Evolutionary conservation across 495 filamentous ascomycete genomes (phyloP).

Genomic region (Penicillium paradoxum): DNA sequence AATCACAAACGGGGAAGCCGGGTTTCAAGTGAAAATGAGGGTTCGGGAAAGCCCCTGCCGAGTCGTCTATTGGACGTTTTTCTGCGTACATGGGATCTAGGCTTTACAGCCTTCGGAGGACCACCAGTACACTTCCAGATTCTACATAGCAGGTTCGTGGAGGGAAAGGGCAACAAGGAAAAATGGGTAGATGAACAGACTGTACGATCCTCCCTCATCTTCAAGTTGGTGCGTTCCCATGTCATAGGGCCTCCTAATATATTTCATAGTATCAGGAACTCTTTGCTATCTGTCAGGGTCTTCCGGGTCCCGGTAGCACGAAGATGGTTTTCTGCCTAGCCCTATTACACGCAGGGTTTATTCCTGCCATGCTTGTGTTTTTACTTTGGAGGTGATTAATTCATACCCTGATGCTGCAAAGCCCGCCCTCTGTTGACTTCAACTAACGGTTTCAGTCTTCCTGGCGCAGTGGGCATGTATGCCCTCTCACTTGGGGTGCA

Average conservation of each 20-base stretch:
- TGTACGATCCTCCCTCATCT: no score
- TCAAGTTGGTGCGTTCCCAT: no score
- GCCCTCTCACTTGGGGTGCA: neutral
- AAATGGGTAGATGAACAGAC: neutral
- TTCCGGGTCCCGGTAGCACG: slow-evolving; percentile 1
- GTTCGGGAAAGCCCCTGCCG: no score
- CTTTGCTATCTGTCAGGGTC: slow-evolving; percentile 1
- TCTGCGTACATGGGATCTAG: neutral
- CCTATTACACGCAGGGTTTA: neutral
- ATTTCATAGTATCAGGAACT: slow-evolving; percentile 3
- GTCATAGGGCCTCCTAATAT: no score
- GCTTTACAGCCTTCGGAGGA: neutral
- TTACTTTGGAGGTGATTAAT: slow-evolving; percentile 2
- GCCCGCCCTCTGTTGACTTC: no score
- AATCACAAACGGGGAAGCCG: no score
- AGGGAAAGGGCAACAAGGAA: no score
- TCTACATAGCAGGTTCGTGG: no score
- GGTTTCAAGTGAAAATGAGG: no score
- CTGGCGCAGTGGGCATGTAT: neutral
- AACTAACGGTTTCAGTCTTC: neutral
- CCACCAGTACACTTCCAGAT: neutral
- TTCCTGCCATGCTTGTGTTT: neutral
- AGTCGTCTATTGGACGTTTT: no score
- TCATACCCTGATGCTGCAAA: no score
- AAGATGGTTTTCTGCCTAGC: slow-evolving; percentile 3